These are phyloP conservation scores for Psilocybe tampanensis DNA, from an alignment of 768 basidiomycete species.

Conservation along the genomic window DNA sequence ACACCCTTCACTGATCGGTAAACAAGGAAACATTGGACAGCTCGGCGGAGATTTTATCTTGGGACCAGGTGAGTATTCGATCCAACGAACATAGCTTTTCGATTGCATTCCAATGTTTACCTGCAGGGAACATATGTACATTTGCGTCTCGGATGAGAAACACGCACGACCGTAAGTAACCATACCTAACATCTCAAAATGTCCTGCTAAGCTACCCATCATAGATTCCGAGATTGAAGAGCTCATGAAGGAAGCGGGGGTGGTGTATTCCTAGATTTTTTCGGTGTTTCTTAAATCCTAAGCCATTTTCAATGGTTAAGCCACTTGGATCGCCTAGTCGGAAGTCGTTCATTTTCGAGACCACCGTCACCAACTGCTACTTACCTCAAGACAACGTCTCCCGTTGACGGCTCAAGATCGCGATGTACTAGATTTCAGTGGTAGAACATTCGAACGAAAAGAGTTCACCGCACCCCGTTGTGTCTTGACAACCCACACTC, in stretches of 20 bases:
- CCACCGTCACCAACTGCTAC: too few relatives aligned
- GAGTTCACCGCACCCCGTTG: too few relatives aligned
- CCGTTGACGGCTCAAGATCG: too few relatives aligned
- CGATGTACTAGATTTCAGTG: too few relatives aligned
- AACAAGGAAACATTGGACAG: conserved; percentile 64
- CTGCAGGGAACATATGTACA: conserved; percentile 43
- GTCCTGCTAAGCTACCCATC: background rate
- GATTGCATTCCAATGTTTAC: background rate
- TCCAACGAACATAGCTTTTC: too few relatives aligned
- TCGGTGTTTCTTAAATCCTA: too few relatives aligned
- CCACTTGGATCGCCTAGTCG: too few relatives aligned
- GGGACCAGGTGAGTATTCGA: conserved; percentile 49
- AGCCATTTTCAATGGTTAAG: too few relatives aligned
- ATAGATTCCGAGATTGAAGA: conserved; percentile 52
- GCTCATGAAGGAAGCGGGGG: conserved; percentile 47
- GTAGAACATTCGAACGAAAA: too few relatives aligned
- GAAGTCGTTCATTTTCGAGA: too few relatives aligned
- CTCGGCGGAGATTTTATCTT: conserved; percentile 67
- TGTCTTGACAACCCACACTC: too few relatives aligned
- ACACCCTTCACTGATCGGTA: conserved; percentile 51
- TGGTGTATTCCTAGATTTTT: background rate
- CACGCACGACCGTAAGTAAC: conserved; percentile 59
- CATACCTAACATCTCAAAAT: conserved; percentile 21
- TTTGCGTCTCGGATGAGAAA: conserved; percentile 64
- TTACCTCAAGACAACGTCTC: too few relatives aligned